Percentiles rank a stretch among this genome's conserved stretches.
These are phyloP conservation scores for Leptodermis oblonga DNA, from an alignment of 257 asterid species.

Conservation along the genomic window DNA sequence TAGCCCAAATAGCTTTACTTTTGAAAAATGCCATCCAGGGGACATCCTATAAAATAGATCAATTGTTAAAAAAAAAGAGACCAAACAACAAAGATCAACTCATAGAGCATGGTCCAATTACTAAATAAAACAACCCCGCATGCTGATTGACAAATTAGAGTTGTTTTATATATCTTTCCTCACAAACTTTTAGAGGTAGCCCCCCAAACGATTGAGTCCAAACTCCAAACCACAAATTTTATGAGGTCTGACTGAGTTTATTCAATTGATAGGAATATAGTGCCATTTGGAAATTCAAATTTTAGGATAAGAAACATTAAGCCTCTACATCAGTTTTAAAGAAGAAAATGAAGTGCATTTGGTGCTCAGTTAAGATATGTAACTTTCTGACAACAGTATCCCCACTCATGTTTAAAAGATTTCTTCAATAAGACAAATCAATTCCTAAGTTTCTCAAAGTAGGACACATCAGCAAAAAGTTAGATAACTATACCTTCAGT, in stretches of 20 bases:
- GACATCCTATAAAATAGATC: slow-evolving; percentile 51
- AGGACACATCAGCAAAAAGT: slow-evolving; percentile 6
- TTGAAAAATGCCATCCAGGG: slow-evolving; percentile 92
- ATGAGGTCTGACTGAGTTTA: neutral
- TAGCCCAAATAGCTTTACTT: slow-evolving; percentile 97
- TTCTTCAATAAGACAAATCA: no score
- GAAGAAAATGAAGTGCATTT: neutral
- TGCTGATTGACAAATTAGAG: no score
- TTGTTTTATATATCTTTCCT: no score
- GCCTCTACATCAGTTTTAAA: neutral
- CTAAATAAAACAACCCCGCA: neutral
- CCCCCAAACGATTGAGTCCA: neutral
- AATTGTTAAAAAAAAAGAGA: neutral
- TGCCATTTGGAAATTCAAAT: neutral
- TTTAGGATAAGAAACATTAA: neutral
- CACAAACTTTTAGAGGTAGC: neutral
- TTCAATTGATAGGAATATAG: neutral
- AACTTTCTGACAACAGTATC: neutral
- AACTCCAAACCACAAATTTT: neutral
- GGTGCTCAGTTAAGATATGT: neutral
- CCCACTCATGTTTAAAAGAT: no score
- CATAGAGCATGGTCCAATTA: neutral
- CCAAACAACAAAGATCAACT: neutral
- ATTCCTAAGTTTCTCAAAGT: no score
- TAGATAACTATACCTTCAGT: slow-evolving; percentile 39